Evolutionary conservation across 2,329 filamentous ascomycete genomes (phyloP).

Genomic region (Fusarium fujikuroi): DNA sequence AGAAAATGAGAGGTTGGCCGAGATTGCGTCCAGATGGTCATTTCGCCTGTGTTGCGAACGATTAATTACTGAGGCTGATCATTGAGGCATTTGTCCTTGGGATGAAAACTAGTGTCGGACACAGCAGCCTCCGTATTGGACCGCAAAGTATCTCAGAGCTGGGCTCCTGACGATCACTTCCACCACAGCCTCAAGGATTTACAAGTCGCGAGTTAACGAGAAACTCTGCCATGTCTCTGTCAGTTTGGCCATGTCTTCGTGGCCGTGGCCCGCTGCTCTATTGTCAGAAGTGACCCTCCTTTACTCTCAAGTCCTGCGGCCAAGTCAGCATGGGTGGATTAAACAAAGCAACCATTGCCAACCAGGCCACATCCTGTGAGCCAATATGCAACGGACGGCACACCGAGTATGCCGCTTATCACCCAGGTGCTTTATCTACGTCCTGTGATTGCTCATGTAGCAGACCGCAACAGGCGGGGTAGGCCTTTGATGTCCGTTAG

Average conservation of each 20-base stretch:
- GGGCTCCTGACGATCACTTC: constrained; percentile 34
- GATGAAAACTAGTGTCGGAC: constrained; percentile 15
- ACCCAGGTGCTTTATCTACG: constrained; percentile 22
- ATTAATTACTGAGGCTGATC: constrained; percentile 37
- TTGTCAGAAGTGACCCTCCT: constrained; percentile 31
- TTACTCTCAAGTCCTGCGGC: constrained; percentile 27
- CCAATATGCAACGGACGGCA: constrained; percentile 42
- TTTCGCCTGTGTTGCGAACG: constrained; percentile 27
- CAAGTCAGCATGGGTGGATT: constrained; percentile 44
- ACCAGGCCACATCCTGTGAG: constrained; percentile 36
- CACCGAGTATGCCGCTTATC: constrained; percentile 41
- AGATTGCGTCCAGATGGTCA: constrained; percentile 39
- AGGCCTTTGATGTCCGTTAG: constrained; percentile 19
- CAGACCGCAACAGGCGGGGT: constrained; percentile 27
- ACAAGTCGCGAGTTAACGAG: constrained; percentile 16
- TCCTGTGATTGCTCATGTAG: constrained; percentile 39
- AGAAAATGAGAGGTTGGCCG: constrained; percentile 37
- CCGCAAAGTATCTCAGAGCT: constrained; percentile 17
- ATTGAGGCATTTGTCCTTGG: constrained; percentile 27
- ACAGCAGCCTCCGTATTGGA: constrained; percentile 26
- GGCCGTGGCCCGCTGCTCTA: constrained; percentile 34
- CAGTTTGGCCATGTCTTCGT: constrained; percentile 19
- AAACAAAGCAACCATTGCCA: constrained; percentile 37
- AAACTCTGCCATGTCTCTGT: constrained; percentile 12
- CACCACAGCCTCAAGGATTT: constrained; percentile 10